Percentiles rank a stretch among this genome's conserved stretches.
phyloP scores from a whole-genome alignment of 2,329 filamentous ascomycete species.

The Byssochlamys sp. region DNA sequence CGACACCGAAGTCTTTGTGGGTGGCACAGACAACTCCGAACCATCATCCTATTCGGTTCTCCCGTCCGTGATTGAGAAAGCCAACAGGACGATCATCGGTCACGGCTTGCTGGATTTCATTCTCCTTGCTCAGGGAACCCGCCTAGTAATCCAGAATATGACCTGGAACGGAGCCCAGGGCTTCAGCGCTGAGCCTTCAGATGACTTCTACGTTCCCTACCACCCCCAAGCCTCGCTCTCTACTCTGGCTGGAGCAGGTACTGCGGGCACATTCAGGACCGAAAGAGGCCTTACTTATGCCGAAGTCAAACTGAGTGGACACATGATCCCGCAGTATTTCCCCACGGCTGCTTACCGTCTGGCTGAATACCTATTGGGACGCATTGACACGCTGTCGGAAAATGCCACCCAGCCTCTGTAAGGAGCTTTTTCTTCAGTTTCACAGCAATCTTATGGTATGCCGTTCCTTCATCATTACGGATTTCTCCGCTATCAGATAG shows the following conservation, averaged over 20 bases:
- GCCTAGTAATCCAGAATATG: constrained; percentile 70
- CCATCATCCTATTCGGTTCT: constrained; percentile 44
- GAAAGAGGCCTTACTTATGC: constrained; percentile 69
- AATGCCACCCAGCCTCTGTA: not conserved
- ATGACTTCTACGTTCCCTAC: constrained; percentile 46
- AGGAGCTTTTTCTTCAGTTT: not conserved
- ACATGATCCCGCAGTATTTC: constrained; percentile 51
- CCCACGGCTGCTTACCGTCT: constrained; percentile 61
- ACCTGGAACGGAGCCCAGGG: constrained; percentile 65
- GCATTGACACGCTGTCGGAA: constrained; percentile 12
- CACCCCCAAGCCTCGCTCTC: constrained; percentile 49
- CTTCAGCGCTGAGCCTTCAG: constrained; percentile 52
- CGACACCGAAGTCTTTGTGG: constrained; percentile 35
- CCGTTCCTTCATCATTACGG: not conserved
- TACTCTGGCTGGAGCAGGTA: constrained; percentile 58
- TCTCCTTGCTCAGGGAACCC: constrained; percentile 57
- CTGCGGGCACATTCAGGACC: constrained; percentile 60
- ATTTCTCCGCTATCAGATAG: not conserved
- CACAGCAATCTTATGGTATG: not conserved
- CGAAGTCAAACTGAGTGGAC: constrained; percentile 25
- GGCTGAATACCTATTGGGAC: constrained; percentile 35
- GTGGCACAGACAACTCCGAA: constrained; percentile 37
- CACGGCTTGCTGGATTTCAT: constrained; percentile 64
- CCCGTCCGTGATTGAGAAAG: constrained; percentile 38
- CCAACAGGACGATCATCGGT: constrained; percentile 62